Conservation (phyloP, 2,329 filamentous ascomycete species). For the Chaetomium globosum region DNA sequence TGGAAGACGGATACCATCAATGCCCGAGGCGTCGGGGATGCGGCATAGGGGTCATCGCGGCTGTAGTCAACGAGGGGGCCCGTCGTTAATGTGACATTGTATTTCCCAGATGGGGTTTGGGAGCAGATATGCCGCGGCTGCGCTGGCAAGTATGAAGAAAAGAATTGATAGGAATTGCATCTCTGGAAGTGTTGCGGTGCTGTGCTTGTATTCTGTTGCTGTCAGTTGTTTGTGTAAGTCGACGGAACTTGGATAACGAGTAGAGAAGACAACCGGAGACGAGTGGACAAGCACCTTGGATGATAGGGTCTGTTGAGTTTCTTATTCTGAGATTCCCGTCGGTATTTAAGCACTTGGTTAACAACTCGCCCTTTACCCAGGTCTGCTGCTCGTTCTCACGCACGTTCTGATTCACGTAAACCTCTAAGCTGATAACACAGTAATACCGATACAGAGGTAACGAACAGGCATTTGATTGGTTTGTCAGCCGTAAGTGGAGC, state of each 20-base stretch:
- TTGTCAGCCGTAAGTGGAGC: not conserved
- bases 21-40: conserved; percentile 20
- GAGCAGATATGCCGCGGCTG: conserved; percentile 3
- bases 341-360: not conserved
- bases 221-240: not conserved
- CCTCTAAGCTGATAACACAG: not conserved
- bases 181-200: not conserved
- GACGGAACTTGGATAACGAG: no score
- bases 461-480: not conserved
- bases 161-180: not conserved
- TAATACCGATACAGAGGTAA: not conserved
- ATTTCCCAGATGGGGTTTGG: conserved; percentile 18
- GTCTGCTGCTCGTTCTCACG: not conserved
- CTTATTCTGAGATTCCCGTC: not conserved
- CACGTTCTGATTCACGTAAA: not conserved
- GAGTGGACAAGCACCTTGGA: not conserved
- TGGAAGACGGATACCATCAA: conserved; percentile 23
- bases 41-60: conserved; percentile 20
- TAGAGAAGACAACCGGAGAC: not conserved
- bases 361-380: not conserved
- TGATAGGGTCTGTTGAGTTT: not conserved
- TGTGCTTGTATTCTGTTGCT: not conserved
- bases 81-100: conserved; percentile 20
- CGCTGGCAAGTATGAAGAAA: conserved; percentile 3
- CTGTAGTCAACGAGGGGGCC: conserved; percentile 19